A percentile compares a stretch with the other conserved stretches of the same genome.
Conservation (phyloP, 768 basidiomycete genomes). For the Lactifluus piperatus region DNA sequence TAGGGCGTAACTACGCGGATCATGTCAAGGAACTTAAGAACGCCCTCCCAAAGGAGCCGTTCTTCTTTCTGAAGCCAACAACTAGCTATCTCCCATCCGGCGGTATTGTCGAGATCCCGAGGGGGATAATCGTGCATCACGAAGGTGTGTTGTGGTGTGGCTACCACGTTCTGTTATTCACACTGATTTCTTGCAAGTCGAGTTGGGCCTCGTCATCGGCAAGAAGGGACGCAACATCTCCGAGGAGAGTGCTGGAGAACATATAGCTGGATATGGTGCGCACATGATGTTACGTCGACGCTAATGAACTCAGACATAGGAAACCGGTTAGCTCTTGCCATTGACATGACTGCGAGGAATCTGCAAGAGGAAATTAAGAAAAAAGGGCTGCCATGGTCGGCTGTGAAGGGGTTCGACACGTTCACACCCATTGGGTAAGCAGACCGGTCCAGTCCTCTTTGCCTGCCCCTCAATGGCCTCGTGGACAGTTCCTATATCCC, state of each 20-base stretch:
- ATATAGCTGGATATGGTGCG: constrained; percentile 90
- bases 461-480: background rate
- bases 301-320: background rate
- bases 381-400: constrained; percentile 93
- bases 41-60: constrained; percentile 83
- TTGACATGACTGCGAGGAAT: constrained; percentile 96
- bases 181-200: constrained; percentile 47
- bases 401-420: constrained; percentile 94
- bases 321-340: constrained; percentile 60
- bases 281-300: background rate
- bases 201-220: constrained; percentile 95
- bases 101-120: constrained; percentile 79
- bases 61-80: constrained; percentile 98
- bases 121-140: constrained; percentile 77
- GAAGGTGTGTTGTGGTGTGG: constrained; percentile 50
- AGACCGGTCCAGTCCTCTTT: constrained; percentile 2
- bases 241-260: constrained; percentile 55
- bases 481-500: constrained; percentile 66
- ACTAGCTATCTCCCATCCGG: constrained; percentile 74
- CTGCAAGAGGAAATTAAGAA: constrained; percentile 90
- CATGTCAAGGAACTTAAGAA: constrained; percentile 92
- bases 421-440: constrained; percentile 84
- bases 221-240: constrained; percentile 78
- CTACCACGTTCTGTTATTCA: background rate
- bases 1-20: constrained; percentile 89